Base-by-base conservation (phyloP, 768 basidiomycete species). In the Atractiella rhizophila region DNA sequence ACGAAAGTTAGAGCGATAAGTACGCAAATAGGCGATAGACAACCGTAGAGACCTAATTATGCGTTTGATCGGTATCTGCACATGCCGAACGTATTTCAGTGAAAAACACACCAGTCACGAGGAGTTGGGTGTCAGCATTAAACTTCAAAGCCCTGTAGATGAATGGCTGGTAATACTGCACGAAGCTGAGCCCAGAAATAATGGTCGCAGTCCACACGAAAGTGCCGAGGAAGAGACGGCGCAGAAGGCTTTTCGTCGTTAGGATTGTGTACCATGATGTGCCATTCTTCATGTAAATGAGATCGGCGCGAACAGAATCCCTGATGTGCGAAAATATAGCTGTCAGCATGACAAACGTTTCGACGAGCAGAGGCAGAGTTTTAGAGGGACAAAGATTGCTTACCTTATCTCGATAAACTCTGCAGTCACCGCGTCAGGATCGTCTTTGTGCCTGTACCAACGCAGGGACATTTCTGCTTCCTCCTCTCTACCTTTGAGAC, bases 141-240 rank as follows among this genome's bases (percentile, higher is more conserved):
- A 37, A 42, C 25, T 12, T 39, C 4, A 42, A 26, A 4, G 41
- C 35, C 4, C 12, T 18, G 23, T 42, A 42, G 36, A 37, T 42
- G 41, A 24, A 35, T 13, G 39, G 27, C 41, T 41, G 12, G 37
- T 30, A 40, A 32, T 42, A 42, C 32, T 42, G 41, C 4, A 42
- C 41, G 39, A 42, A 42, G n/a, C 34, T 35, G 8, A 42, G 35
- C n/a, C 41, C 41, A 16, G 41, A 42, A 21, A 42, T 32, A 32
- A 42, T 42, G 21, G 41, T 35, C 11, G 35, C 41, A 4, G 41
- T 35, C 41, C 41, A 42, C 6, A 42, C 41, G 41, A 42, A 42
- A 4, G 16, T 39, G 18, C 41, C 41, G 7, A 42, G 11, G 12
- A 34, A 39, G 5, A 42, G 39, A 4, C 41, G 39, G 19, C 37